Conservation (phyloP, 768 basidiomycete species). For the Mrakia gelida region DNA sequence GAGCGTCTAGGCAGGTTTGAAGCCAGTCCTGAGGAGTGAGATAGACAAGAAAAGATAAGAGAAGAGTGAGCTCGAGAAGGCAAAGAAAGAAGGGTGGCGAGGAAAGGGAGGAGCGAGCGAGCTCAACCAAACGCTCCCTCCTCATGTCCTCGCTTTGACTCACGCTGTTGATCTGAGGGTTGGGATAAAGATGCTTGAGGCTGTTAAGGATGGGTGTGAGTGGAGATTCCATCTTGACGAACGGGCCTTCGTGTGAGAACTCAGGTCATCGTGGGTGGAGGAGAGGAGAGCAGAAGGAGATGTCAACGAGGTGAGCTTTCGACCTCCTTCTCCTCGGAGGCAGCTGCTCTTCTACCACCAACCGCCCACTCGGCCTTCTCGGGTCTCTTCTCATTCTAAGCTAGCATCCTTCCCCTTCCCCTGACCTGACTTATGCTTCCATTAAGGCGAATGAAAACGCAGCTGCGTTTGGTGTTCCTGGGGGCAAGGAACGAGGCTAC, state of each 20-base stretch:
- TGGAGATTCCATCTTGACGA: slow-evolving; percentile 5
- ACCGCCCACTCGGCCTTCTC: not conserved
- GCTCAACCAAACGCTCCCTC: too few species aligned
- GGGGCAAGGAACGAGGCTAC: too few species aligned
- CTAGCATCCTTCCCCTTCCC: not conserved
- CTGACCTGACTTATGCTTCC: too few species aligned
- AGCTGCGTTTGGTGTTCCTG: too few species aligned
- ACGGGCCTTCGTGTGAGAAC: too few species aligned
- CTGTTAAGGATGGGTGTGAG: slow-evolving; percentile 9
- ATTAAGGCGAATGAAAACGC: too few species aligned
- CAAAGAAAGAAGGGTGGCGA: not conserved
- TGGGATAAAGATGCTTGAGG: slow-evolving; percentile 19
- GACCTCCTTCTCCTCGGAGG: too few species aligned
- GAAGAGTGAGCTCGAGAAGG: too few species aligned
- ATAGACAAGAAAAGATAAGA: not conserved
- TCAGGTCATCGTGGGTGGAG: slow-evolving; percentile 1
- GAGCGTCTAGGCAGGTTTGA: not conserved
- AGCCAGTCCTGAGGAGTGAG: not conserved
- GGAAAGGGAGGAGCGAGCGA: not conserved
- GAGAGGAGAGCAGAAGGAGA: not conserved
- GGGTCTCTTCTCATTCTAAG: not conserved
- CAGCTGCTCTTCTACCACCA: not conserved
- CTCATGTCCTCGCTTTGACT: not conserved
- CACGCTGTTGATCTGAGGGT: slow-evolving; percentile 12
- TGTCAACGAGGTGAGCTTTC: not conserved